Conservation (phyloP, 805 yeast genomes). For the Suhomyces kilbournensis region DNA sequence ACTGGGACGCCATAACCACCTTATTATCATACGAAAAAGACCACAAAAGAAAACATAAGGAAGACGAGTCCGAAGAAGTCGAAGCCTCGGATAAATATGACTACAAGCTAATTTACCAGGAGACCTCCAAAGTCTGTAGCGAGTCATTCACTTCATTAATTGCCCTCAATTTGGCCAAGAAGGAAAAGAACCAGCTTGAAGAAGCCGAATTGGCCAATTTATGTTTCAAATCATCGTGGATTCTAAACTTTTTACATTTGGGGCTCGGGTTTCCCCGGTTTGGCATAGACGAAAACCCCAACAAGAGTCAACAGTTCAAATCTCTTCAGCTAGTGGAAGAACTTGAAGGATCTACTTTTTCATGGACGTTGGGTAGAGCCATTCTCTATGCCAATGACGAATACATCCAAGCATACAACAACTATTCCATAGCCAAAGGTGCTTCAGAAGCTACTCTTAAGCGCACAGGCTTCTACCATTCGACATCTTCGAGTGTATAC, state of each 20-base stretch:
- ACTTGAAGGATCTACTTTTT: constrained; percentile 42
- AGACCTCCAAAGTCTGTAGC: constrained; percentile 49
- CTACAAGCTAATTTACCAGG: constrained; percentile 40
- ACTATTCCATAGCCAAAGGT: constrained; percentile 10
- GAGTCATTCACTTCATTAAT: constrained; percentile 37
- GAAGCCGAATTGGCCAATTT: constrained; percentile 48
- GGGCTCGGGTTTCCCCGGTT: constrained; percentile 59
- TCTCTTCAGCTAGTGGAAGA: constrained; percentile 45
- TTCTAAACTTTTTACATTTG: constrained; percentile 53
- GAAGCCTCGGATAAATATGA: constrained; percentile 33
- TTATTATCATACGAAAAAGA: constrained; percentile 34
- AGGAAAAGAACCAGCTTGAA: constrained; percentile 26
- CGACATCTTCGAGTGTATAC: constrained; percentile 47
- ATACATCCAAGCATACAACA: constrained; percentile 41
- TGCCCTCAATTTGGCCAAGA: constrained; percentile 27
- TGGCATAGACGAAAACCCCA: constrained; percentile 36
- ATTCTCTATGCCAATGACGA: constrained; percentile 59
- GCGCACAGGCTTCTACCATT: constrained; percentile 48
- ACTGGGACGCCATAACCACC: constrained; percentile 59
- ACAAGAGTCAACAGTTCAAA: constrained; percentile 14
- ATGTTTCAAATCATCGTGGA: constrained; percentile 63
- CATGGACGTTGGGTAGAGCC: constrained; percentile 63
- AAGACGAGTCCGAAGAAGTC: neutral
- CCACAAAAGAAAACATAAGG: neutral
- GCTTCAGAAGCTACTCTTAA: constrained; percentile 9